A percentile compares a stretch with the other conserved stretches of the same genome.
Evolutionary conservation across 257 asterid species (phyloP).

Genomic region (Ajuga chamaepitys): DNA sequence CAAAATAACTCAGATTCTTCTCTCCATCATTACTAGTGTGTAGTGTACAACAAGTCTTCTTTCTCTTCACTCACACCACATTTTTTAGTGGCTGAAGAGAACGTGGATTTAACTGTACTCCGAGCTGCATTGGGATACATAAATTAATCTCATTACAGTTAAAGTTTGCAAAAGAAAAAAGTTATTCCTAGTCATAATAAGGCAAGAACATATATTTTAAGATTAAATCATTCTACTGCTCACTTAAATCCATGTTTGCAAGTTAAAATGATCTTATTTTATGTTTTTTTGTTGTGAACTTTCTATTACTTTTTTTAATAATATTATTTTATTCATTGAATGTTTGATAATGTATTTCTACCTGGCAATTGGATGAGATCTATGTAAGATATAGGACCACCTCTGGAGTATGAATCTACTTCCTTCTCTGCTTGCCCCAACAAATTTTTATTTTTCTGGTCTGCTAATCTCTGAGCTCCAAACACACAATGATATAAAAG

Average conservation of each 20-base stretch:
- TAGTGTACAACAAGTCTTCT: slow-evolving; percentile 63
- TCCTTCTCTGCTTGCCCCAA: slow-evolving; percentile 83
- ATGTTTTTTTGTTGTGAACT: not conserved
- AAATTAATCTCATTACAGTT: too few species aligned
- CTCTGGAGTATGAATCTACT: slow-evolving; percentile 68
- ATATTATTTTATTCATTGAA: not conserved
- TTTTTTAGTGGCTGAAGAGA: slow-evolving; percentile 79
- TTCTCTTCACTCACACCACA: slow-evolving; percentile 94
- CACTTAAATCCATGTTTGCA: not conserved
- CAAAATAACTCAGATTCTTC: too few species aligned
- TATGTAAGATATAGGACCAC: slow-evolving; percentile 82
- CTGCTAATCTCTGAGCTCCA: slow-evolving; percentile 98
- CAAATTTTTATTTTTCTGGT: slow-evolving; percentile 78
- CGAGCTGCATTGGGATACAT: slow-evolving; percentile 59
- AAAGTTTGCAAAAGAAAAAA: too few species aligned
- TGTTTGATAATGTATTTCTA: slow-evolving; percentile 16
- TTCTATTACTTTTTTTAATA: not conserved
- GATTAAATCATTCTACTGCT: not conserved
- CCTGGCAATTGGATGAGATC: slow-evolving; percentile 91
- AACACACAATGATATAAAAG: slow-evolving; percentile 28
- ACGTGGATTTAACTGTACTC: slow-evolving; percentile 82
- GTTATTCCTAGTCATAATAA: not conserved
- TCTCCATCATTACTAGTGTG: too few species aligned
- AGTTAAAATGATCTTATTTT: not conserved
- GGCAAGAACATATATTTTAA: not conserved